Conservation (phyloP, 2,329 filamentous ascomycete species). For the Apiospora hydei region DNA sequence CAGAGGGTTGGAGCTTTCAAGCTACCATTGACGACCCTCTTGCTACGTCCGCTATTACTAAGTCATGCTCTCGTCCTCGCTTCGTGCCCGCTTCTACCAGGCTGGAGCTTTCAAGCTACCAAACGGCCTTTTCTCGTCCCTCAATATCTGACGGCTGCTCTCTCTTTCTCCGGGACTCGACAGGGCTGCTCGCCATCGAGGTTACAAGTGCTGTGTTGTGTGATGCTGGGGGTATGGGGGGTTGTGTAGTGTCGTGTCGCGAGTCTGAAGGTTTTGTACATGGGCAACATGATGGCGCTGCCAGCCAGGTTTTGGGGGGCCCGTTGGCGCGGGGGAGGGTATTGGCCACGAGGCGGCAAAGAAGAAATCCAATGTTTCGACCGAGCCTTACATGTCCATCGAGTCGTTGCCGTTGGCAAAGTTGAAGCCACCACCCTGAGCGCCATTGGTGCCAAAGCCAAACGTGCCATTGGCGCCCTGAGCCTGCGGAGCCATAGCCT, state of each 20-base stretch:
- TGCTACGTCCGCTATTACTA: constrained; percentile 35
- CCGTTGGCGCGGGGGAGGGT: constrained; percentile 1
- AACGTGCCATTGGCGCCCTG: constrained; percentile 77
- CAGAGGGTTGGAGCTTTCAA: constrained; percentile 57
- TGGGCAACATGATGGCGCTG: constrained; percentile 17
- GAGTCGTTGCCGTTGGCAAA: constrained; percentile 78
- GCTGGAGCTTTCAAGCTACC: constrained; percentile 73
- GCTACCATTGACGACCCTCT: constrained; percentile 56
- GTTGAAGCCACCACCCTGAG: constrained; percentile 84
- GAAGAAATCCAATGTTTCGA: constrained; percentile 4
- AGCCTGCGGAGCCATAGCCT: constrained; percentile 74
- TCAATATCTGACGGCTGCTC: constrained; percentile 36
- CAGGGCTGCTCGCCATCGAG: constrained; percentile 43
- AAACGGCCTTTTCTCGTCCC: constrained; percentile 54
- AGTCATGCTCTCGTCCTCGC: constrained; percentile 37
- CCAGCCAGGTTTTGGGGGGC: constrained; percentile 19
- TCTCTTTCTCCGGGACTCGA: constrained; percentile 43
- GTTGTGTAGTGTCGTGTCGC: constrained; percentile 14
- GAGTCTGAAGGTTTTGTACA: constrained; percentile 20
- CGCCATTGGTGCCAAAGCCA: constrained; percentile 74
- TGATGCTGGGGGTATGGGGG: constrained; percentile 24
- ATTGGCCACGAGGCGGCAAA: neutral
- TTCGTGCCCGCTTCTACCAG: constrained; percentile 45
- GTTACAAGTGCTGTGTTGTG: constrained; percentile 29
- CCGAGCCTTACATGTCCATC: constrained; percentile 66